Evolutionary conservation across 192 early-diverging fungal species (phyloP).

Genomic region (Phlyctochytrium planicorne): DNA sequence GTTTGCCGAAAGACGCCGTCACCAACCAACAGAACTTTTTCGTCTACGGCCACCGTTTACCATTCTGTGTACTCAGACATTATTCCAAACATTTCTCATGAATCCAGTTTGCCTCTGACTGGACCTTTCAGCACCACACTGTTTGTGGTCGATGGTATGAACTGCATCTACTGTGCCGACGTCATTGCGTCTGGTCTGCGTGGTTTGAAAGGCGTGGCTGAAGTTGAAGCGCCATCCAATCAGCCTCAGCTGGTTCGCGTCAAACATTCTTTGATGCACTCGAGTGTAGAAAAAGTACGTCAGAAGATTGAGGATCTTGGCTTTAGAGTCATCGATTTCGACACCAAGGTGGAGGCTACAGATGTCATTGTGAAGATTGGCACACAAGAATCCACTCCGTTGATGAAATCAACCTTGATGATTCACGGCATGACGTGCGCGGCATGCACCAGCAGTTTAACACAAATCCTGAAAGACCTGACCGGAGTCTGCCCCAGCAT

Average conservation of each 20-base stretch:
- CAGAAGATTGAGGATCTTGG: background rate
- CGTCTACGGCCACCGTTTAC: background rate
- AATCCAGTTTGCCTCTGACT: background rate
- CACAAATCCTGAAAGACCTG: conserved; percentile 35
- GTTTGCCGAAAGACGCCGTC: background rate
- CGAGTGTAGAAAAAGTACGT: background rate
- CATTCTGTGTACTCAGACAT: background rate
- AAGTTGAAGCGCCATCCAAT: background rate
- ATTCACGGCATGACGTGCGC: conserved; percentile 85
- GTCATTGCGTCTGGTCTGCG: background rate
- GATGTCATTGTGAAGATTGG: no score
- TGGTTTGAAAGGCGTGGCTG: background rate
- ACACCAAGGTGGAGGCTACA: background rate
- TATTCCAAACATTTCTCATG: background rate
- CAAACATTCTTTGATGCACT: background rate
- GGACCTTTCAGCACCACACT: background rate
- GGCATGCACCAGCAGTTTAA: conserved; percentile 79
- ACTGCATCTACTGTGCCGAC: background rate
- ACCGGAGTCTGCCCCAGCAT: background rate
- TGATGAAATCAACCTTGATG: background rate
- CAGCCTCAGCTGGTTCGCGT: background rate
- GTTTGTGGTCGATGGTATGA: background rate
- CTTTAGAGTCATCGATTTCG: background rate
- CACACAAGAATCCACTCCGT: no score
- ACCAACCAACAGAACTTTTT: background rate